Evolutionary conservation across 2,329 filamentous ascomycete genomes (phyloP), one percentile per base, ranked within the genome.

Genomic region (Paecilomyces variotii): DNA sequence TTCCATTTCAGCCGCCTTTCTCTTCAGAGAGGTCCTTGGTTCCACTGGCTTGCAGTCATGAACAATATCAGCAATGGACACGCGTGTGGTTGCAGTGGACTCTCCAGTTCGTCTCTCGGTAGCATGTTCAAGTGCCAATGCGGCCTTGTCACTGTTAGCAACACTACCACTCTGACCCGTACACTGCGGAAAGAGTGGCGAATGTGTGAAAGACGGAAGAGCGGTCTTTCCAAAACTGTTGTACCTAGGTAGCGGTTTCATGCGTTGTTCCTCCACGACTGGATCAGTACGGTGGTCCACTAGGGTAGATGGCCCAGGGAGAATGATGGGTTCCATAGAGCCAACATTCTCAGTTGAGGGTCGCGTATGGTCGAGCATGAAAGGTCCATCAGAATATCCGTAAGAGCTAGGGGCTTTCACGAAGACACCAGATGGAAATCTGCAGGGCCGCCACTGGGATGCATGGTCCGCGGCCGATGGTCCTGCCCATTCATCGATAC

Each of bases 1-100:
- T 55, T 69, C 67, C 53, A 70, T 69, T 27, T 73, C 67, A 54
- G 59, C 59, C n/a, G 65, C 67, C 57, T 72, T 71, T 53, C 72
- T 66, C 61, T 74, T 74, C 32, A 65, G 28, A 4, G 61, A 51
- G 3, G 27, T 32, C 25, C 49, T 49, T 45, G 32, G 28, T 26
- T 55, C 25, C 9, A 58, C 49, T n/a, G 45, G 49, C 5, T 35
- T 14, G 2, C 58, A 56, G 26, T 58, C 55, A 53, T 64, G 60
- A 51, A 62, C 58, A 54, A 63, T 63, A 39, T 64, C 62, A 26
- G 62, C 52, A 19, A 64, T 63, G 3, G 63, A 62, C 14, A 63
- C 50, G 6, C 63, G 57, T n/a, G 59, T 63, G 4, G 54, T 60
- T 49, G 56, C 51, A 5, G 55, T 52, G 2, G 55, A 24, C 11